Percentiles rank a stretch among this genome's conserved stretches.
These are phyloP conservation scores for Parathielavia hyrcaniae DNA, from an alignment of 495 filamentous ascomycete genomes.

Conservation along the genomic window DNA sequence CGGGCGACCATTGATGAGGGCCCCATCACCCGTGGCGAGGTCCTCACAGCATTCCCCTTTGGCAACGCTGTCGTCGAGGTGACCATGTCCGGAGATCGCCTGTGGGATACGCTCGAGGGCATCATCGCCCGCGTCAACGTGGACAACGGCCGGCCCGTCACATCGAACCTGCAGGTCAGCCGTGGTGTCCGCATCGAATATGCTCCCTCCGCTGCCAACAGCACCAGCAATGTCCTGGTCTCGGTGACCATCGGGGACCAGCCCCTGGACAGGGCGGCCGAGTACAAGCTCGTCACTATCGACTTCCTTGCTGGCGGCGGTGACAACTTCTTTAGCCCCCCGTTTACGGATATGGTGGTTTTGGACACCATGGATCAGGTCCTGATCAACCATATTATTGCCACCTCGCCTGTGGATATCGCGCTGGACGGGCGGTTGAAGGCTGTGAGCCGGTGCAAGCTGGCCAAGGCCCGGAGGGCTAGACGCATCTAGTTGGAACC, in stretches of 20 bases:
- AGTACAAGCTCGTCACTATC: conserved; percentile 48
- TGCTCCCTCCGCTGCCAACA: conserved; percentile 33
- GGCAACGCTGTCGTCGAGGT: conserved; percentile 50
- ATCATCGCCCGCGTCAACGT: conserved; percentile 42
- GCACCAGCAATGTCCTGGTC: conserved; percentile 34
- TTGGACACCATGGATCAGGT: conserved; percentile 51
- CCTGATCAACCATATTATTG: conserved; percentile 41
- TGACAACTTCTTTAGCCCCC: conserved; percentile 46
- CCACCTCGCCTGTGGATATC: conserved; percentile 42
- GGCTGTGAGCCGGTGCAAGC: conserved; percentile 15
- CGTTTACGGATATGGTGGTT: conserved; percentile 31
- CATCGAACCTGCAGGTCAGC: conserved; percentile 49
- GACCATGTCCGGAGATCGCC: conserved; percentile 36
- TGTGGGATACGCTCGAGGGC: conserved; percentile 49
- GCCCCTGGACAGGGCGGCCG: conserved; percentile 30
- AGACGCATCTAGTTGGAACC: not conserved
- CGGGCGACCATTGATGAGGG: conserved; percentile 50
- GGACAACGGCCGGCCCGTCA: conserved; percentile 42
- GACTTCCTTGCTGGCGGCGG: conserved; percentile 53
- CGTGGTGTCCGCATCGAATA: conserved; percentile 44
- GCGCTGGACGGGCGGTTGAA: conserved; percentile 46
- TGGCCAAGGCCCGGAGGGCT: not conserved
- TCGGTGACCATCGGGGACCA: conserved; percentile 38
- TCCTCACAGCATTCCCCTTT: conserved; percentile 54
- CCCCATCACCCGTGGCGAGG: conserved; percentile 48